Percentiles rank a stretch among this genome's conserved stretches.
phyloP scores from a whole-genome alignment of 2,329 filamentous ascomycete species.

The Dichotomopilus funicola region DNA sequence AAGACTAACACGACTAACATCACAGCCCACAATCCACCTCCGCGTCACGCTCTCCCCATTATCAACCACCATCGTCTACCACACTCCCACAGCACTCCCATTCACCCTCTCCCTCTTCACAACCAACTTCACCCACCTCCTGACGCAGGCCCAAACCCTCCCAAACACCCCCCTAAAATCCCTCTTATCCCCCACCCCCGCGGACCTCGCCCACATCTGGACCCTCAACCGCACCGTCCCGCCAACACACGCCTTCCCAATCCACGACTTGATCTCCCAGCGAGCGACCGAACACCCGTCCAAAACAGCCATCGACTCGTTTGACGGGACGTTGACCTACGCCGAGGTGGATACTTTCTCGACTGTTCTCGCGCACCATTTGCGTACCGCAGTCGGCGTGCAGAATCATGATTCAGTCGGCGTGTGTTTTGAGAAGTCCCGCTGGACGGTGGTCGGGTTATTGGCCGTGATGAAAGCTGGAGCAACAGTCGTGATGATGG shows the following conservation, averaged over 20 bases:
- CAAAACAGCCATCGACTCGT: conserved; percentile 34
- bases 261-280: conserved; percentile 42
- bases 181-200: conserved; percentile 29
- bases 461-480: conserved; percentile 24
- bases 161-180: conserved; percentile 28
- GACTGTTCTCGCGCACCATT: conserved; percentile 35
- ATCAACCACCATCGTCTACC: too few relatives aligned
- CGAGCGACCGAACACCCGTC: conserved; percentile 33
- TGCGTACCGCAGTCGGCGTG: conserved; percentile 32
- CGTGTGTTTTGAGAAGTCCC: conserved; percentile 22
- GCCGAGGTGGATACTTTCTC: conserved; percentile 38
- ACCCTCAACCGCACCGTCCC: conserved; percentile 28
- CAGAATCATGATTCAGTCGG: conserved; percentile 38
- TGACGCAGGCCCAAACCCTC: conserved; percentile 30
- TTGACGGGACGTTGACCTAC: conserved; percentile 45
- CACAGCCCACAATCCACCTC: too few relatives aligned
- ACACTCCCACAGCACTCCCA: too few relatives aligned
- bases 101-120: too few relatives aligned
- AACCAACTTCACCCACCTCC: background rate
- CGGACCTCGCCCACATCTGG: conserved; percentile 42
- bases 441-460: conserved; percentile 22
- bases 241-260: conserved; percentile 33
- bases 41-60: too few relatives aligned
- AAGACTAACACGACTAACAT: too few relatives aligned
- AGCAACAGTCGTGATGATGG: conserved; percentile 21